Evolutionary conservation across 176 grass and related monocot species (phyloP).

Genomic region (Eragrostis nindensis): DNA sequence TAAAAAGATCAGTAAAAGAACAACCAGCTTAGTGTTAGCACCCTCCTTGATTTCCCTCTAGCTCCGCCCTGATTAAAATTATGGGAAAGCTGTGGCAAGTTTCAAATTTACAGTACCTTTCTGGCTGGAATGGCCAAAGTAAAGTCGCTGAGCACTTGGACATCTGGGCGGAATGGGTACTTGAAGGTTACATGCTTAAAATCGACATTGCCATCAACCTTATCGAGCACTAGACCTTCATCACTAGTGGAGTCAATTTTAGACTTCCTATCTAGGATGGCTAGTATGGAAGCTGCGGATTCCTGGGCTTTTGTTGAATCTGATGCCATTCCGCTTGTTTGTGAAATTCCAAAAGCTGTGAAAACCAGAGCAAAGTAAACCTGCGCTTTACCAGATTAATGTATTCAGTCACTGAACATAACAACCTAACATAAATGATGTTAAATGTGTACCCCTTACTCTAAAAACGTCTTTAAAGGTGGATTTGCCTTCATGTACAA

Average conservation of each 20-base stretch:
- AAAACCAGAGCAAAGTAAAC: constrained; percentile 68
- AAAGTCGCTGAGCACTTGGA: constrained; percentile 62
- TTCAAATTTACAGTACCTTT: constrained; percentile 52
- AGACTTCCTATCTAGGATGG: constrained; percentile 59
- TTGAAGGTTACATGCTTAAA: constrained; percentile 67
- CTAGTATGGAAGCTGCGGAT: constrained; percentile 54
- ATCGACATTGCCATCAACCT: constrained; percentile 53
- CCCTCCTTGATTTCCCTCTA: no score
- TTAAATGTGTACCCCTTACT: constrained; percentile 43
- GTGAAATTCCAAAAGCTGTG: constrained; percentile 59
- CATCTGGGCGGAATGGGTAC: constrained; percentile 67
- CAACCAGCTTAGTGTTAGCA: no score
- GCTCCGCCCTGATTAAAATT: no score
- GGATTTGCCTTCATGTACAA: constrained; percentile 50
- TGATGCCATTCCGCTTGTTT: constrained; percentile 56
- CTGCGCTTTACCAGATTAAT: constrained; percentile 32
- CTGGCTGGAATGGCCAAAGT: constrained; percentile 50
- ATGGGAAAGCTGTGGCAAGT: background rate
- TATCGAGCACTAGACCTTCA: constrained; percentile 49
- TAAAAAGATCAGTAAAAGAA: no score
- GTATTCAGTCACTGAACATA: background rate
- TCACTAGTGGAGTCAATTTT: constrained; percentile 61
- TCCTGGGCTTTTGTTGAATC: constrained; percentile 62
- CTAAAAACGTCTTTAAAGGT: constrained; percentile 63
- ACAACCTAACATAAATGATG: constrained; percentile 14